phyloP scores from a whole-genome alignment of 129 eudicot species.

The Scalesia atractyloides region DNA sequence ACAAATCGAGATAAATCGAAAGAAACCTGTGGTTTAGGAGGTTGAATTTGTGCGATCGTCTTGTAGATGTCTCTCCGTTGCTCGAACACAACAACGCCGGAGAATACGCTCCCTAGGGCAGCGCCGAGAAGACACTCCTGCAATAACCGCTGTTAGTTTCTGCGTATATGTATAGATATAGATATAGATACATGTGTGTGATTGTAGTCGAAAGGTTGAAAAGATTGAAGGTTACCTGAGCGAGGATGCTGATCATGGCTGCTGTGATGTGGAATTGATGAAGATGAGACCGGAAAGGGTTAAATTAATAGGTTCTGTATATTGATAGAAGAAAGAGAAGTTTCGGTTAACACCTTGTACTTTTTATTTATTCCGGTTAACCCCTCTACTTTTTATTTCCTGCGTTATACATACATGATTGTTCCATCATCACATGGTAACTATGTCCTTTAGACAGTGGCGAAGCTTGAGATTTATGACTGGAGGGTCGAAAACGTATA shows the following conservation, averaged over 20 bases:
- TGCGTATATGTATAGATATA: neutral
- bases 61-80: slow-evolving; percentile 61
- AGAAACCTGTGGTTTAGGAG: slow-evolving; percentile 46
- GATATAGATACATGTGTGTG: neutral
- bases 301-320: neutral
- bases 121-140: slow-evolving; percentile 95
- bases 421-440: too few relatives aligned
- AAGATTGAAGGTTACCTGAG: slow-evolving; percentile 48
- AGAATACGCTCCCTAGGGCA: slow-evolving; percentile 60
- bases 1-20: neutral
- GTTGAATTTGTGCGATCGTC: slow-evolving; percentile 46
- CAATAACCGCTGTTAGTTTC: slow-evolving; percentile 3
- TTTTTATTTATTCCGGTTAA: neutral
- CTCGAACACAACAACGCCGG: slow-evolving; percentile 59
- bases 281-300: neutral
- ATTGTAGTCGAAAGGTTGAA: neutral
- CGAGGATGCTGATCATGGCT: slow-evolving; percentile 62
- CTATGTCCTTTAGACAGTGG: too few relatives aligned
- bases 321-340: neutral
- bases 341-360: neutral
- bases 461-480: too few relatives aligned
- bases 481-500: too few relatives aligned
- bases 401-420: too few relatives aligned
- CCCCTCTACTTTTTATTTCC: too few relatives aligned
- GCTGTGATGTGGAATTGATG: neutral